Base-by-base conservation (phyloP, 139 green algal genomes). In the Desmodesmus armatus region DNA sequence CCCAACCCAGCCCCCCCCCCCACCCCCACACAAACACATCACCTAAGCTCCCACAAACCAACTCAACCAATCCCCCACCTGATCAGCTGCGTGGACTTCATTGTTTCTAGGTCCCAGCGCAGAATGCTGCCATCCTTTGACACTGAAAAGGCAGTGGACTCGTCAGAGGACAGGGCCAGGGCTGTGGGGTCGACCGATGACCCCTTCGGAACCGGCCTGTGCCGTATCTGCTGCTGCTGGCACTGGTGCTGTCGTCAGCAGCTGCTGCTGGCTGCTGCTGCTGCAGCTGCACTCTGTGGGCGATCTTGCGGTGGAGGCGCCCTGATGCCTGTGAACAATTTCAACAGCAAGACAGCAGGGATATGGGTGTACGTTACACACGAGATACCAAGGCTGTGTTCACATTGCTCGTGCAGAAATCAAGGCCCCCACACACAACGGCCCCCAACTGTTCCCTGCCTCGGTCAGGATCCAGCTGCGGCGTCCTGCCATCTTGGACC, bases 91-190 rank as follows among this genome's bases (percentile, higher is more conserved):
- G 82, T 87, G 44, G 85, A 73, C 49, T 63, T 83, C 53, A 90
- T 90, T 1, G 91, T 94, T 77, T 98, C 94, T 41, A 98, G 80
- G 73, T 99, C 96, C 87, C 91, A 92, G 2, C 78, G 60, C 15
- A 94, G 76, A 37, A 98, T 92, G 43, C 69, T 83, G 33, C 96
- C 96, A 76, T 98, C 95, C 72, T 99, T 99, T 25, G 89, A 92
- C 17, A 95, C 94, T 1, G 91, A 93, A 67, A 90, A 98, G 0
- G 91, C 91, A 0, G 85, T 93, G 0, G 39, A 27, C 63, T 97
- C 96, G 80, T 98, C 96, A 2, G 84, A 5, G 0, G 89, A 91
- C 3, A 98, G 88, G 9, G 92, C 90, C 6, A 98, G 43, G 0
- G 92, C 94, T 44, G 96, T 98, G 0, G 96, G 93, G 90, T 44